Evolutionary conservation across 1,139 yeast species (phyloP), one percentile per base, ranked within the genome.

Genomic region (Waltiozyma sp.): DNA sequence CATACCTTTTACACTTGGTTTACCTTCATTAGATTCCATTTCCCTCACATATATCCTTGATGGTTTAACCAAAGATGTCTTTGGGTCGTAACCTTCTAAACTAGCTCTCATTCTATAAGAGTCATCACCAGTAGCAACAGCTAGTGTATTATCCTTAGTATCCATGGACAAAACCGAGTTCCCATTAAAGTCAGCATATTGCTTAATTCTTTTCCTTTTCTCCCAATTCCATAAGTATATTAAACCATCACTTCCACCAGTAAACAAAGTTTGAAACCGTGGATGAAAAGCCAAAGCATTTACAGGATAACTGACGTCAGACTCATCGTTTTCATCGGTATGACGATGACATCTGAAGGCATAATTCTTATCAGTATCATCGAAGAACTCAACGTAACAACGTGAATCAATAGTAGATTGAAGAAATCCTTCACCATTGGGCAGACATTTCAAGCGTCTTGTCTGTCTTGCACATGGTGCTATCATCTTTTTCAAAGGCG

Each of bases 261-360:
- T 83, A 57, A 77, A 80, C 28, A 86, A 66, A 0, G 77, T 69
- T 16, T 66, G 64, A 44, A 63, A 62, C 35, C 49, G 52, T 2
- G 71, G 70, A 49, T 73, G 73, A 55, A 82, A 81, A 14, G 69
- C 68, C 9, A 87, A 57, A 1, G 85, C 69, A 51, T 86, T 85
- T 10, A 89, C 88, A 0, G 95, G 94, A 39, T 75, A 80, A 2
- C 85, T 94, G 41, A 77, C 62, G 49, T 80, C 89, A 5, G 69
- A 68, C 28, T 73, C 24, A 68, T 36, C 95, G 65, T 59, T 89
- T 96, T 51, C 95, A 84, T 55, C 87, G 79, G 68, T 88, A 89
- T 0, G 95, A 34, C 95, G 65, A 59, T 89, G 96, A 51, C 95
- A 84, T 55, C 87, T 80, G 68, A 88, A 89, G 0, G 95, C 94